A percentile compares a stretch with the other conserved stretches of the same genome.
These are phyloP conservation scores for Saccharomyces cerevisiae DNA, from an alignment of 805 yeast genomes.

Conservation along the genomic window DNA sequence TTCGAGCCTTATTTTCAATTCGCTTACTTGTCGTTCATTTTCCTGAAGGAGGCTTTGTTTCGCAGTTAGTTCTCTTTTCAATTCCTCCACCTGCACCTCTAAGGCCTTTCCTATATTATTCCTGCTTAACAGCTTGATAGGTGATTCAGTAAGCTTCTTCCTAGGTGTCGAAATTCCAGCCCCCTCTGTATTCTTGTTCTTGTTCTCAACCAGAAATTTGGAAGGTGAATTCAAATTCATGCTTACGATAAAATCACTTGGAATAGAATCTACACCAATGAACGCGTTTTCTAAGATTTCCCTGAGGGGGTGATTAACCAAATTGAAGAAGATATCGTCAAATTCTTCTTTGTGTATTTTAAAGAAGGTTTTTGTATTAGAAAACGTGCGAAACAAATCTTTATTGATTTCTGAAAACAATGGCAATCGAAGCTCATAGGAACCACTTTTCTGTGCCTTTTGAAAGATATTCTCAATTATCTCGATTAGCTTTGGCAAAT, in stretches of 20 bases:
- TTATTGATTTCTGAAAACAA: conserved; percentile 24
- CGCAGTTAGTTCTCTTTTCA: conserved; percentile 5
- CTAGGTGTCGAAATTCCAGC: neutral
- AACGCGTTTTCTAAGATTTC: conserved; percentile 18
- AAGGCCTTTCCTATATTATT: conserved; percentile 1
- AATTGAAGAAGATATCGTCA: conserved; percentile 24
- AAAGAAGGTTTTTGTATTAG: conserved; percentile 23
- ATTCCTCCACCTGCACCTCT: neutral
- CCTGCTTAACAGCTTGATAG: conserved; percentile 3
- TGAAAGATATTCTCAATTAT: conserved; percentile 13
- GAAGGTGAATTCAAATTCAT: neutral
- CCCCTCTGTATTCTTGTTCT: neutral
- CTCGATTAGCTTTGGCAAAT: conserved; percentile 18
- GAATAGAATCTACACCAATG: conserved; percentile 9
- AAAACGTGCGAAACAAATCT: conserved; percentile 23
- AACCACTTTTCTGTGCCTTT: conserved; percentile 2
- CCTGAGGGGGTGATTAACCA: conserved; percentile 29
- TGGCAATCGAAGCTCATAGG: conserved; percentile 4
- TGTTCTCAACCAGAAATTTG: conserved; percentile 2
- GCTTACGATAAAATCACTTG: neutral
- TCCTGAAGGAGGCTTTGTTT: conserved; percentile 14
- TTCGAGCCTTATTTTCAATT: conserved; percentile 11
- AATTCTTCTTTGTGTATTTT: conserved; percentile 30
- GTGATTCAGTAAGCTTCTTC: conserved; percentile 2
- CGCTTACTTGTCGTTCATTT: conserved; percentile 15